A percentile compares a stretch with the other conserved stretches of the same genome.
phyloP scores from a whole-genome alignment of 129 eudicot species.

The Flaveria trinervia region DNA sequence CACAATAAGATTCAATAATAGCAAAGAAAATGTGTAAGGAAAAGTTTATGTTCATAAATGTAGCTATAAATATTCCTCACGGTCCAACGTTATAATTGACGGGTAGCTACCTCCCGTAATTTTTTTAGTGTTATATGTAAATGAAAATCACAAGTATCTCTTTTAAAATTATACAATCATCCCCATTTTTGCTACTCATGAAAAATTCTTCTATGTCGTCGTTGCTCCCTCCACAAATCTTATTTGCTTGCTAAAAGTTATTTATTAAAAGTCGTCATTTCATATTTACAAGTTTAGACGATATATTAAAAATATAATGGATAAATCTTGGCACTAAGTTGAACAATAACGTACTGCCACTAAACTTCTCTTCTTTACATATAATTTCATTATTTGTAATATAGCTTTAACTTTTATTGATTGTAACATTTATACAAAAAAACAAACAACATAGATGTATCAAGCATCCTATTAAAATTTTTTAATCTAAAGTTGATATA shows the following conservation, averaged over 20 bases:
- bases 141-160: too few species aligned
- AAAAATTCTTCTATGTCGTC: too few species aligned
- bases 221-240: too few species aligned
- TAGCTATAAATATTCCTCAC: not conserved
- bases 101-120: too few species aligned
- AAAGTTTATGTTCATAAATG: not conserved
- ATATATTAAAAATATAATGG: not conserved
- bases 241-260: too few species aligned
- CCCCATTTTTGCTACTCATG: too few species aligned
- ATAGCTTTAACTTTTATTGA: not conserved
- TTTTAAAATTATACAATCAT: too few species aligned
- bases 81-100: too few species aligned
- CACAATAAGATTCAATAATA: constrained; percentile 13
- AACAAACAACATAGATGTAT: not conserved
- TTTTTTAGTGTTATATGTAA: too few species aligned
- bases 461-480: not conserved
- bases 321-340: not conserved
- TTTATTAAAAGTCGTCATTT: too few species aligned
- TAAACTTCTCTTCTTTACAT: not conserved
- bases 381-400: not conserved
- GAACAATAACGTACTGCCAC: not conserved
- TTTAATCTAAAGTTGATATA: constrained; percentile 14
- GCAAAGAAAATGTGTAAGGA: not conserved
- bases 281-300: not conserved
- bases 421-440: not conserved